These are phyloP conservation scores for Dothideomycetes sp. DNA, from an alignment of 2,329 filamentous ascomycete species.

Conservation along the genomic window DNA sequence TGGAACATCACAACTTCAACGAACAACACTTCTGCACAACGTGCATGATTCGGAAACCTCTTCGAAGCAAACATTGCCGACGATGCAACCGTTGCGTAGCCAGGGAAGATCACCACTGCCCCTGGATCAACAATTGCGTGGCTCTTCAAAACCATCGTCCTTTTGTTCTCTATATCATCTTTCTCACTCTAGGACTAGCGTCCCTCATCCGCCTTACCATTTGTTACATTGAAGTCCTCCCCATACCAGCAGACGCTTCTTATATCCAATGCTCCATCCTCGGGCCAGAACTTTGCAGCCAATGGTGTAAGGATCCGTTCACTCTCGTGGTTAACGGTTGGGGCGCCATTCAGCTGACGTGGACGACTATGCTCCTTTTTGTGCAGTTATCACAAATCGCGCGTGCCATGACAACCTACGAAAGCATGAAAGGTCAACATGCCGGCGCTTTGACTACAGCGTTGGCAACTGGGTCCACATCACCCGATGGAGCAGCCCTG, in stretches of 20 bases:
- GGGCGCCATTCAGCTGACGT: slow-evolving; percentile 75
- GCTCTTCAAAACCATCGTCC: slow-evolving; percentile 93
- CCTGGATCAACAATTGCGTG: slow-evolving; percentile 95
- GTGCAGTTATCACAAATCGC: slow-evolving; percentile 91
- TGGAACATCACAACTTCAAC: slow-evolving; percentile 80
- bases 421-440: slow-evolving; percentile 79
- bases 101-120: slow-evolving; percentile 95
- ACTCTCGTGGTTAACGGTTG: slow-evolving; percentile 71
- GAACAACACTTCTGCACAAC: slow-evolving; percentile 87
- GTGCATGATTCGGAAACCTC: slow-evolving; percentile 87
- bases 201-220: slow-evolving; percentile 62
- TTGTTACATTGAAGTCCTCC: slow-evolving; percentile 54
- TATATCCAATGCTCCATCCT: slow-evolving; percentile 58
- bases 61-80: slow-evolving; percentile 93
- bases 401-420: slow-evolving; percentile 87
- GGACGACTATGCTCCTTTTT: slow-evolving; percentile 93
- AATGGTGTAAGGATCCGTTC: slow-evolving; percentile 73
- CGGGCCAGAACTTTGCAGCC: slow-evolving; percentile 60
- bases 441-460: slow-evolving; percentile 57
- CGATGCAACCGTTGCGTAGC: slow-evolving; percentile 86
- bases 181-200: slow-evolving; percentile 63
- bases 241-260: slow-evolving; percentile 32
- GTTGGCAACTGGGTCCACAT: slow-evolving; percentile 59
- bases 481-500: slow-evolving; percentile 58
- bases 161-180: slow-evolving; percentile 83